Percentiles rank a stretch among this genome's conserved stretches.
Evolutionary conservation across 2,329 filamentous ascomycete species (phyloP).

Genomic region (Arthrobotrys sphaeroides): DNA sequence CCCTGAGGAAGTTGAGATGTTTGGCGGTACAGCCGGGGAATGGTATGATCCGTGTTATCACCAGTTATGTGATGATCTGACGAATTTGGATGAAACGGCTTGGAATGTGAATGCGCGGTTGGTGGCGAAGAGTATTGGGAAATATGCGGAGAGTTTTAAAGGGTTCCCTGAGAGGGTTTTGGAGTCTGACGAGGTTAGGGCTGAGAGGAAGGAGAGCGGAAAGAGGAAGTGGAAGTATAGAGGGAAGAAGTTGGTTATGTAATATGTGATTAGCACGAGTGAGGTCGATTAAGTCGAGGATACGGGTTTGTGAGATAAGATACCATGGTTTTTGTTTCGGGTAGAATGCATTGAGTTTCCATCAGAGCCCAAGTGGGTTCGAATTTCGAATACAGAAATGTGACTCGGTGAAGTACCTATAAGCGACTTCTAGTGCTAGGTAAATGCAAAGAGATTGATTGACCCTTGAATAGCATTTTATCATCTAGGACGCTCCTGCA

Average conservation of each 20-base stretch:
- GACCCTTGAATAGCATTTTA: no score
- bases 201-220: conserved; percentile 12
- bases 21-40: conserved; percentile 74
- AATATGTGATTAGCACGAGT: background rate
- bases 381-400: no score
- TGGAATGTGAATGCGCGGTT: conserved; percentile 68
- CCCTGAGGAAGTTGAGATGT: conserved; percentile 70
- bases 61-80: conserved; percentile 65
- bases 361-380: no score
- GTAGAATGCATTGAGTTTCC: background rate
- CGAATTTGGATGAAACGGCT: conserved; percentile 67
- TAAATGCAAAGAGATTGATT: no score
- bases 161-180: conserved; percentile 67
- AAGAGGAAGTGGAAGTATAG: conserved; percentile 49
- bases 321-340: background rate
- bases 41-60: conserved; percentile 70
- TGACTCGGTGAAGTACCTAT: no score
- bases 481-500: no score
- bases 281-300: background rate
- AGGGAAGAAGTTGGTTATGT: conserved; percentile 45
- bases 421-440: no score
- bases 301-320: background rate
- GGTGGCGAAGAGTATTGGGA: conserved; percentile 77
- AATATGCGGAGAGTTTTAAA: conserved; percentile 72
- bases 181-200: conserved; percentile 21